Percentiles rank a stretch among this genome's conserved stretches.
phyloP scores from a whole-genome alignment of 345 rosid species.

The Cardiospermum halicacabum region DNA sequence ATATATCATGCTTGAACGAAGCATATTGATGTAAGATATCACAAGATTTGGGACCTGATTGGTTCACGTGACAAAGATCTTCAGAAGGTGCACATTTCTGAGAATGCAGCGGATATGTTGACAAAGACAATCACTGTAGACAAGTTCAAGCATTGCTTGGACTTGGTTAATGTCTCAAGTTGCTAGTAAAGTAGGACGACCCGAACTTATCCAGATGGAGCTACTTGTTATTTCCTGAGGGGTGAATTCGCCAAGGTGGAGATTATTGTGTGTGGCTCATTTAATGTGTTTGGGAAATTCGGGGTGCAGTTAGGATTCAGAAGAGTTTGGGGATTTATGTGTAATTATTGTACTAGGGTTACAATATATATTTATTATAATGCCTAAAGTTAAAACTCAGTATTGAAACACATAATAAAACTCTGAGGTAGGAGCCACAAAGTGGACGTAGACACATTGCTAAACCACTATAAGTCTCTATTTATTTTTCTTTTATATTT shows the following conservation, averaged over 20 bases:
- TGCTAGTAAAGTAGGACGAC: not conserved
- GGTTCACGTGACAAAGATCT: too few species aligned
- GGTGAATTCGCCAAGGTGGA: not conserved
- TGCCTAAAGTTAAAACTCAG: too few species aligned
- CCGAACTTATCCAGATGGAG: not conserved
- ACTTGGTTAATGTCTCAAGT: not conserved
- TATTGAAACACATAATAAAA: too few species aligned
- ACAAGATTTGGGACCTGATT: too few species aligned
- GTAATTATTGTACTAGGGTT: not conserved
- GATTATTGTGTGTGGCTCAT: not conserved
- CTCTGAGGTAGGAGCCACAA: not conserved
- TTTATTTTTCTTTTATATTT: not conserved
- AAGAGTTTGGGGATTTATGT: not conserved
- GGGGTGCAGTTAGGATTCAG: not conserved
- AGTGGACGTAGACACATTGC: not conserved
- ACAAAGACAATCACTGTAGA: not conserved
- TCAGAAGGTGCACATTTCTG: too few species aligned
- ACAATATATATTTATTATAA: not conserved
- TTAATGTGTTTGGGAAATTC: not conserved
- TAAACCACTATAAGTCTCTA: not conserved
- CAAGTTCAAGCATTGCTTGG: not conserved
- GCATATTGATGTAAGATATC: too few species aligned
- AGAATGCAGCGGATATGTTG: not conserved
- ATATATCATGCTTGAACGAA: too few species aligned
- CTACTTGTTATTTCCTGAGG: not conserved